A percentile compares a stretch with the other conserved stretches of the same genome.
Conservation (phyloP, 768 basidiomycete species). For the Strobilomyces echinocephalus region DNA sequence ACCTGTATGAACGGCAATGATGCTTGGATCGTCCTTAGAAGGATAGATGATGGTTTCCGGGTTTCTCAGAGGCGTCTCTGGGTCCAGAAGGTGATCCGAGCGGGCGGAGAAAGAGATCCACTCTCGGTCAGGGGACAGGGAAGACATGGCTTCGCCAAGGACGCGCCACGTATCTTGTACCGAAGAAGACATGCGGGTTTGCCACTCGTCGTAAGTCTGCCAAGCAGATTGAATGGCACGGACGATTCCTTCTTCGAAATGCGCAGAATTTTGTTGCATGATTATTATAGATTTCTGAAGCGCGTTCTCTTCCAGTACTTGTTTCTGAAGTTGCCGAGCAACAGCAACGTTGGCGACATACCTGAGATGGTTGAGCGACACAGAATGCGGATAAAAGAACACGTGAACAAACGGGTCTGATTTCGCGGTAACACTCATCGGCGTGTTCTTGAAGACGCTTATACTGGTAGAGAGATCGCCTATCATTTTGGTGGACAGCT, state of each 20-base stretch:
- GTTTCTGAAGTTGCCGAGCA: conserved; percentile 75
- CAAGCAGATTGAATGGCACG: conserved; percentile 94
- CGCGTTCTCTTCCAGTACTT: conserved; percentile 96
- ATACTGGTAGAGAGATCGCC: conserved; percentile 84
- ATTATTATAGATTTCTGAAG: conserved; percentile 97
- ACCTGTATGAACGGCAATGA: conserved; percentile 83
- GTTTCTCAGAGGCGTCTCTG: conserved; percentile 89
- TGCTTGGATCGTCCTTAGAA: conserved; percentile 82
- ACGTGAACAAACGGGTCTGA: conserved; percentile 11
- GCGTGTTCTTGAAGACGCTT: conserved; percentile 92
- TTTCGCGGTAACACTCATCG: conserved; percentile 71
- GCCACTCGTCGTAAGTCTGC: conserved; percentile 96
- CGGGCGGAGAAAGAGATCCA: conserved; percentile 96
- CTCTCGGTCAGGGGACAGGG: conserved; percentile 81
- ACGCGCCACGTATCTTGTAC: conserved; percentile 71
- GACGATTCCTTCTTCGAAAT: conserved; percentile 96
- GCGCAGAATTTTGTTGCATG: conserved; percentile 95
- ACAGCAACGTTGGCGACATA: conserved; percentile 71
- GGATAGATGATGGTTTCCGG: conserved; percentile 78
- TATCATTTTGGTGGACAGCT: conserved; percentile 78
- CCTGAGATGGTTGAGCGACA: conserved; percentile 27
- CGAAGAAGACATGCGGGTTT: conserved; percentile 67
- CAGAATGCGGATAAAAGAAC: not conserved
- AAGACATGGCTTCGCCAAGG: conserved; percentile 70
- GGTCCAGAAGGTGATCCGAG: conserved; percentile 92